phyloP scores from a whole-genome alignment of 2,329 filamentous ascomycete species.

The Stagonosporopsis cucurbitacearum region DNA sequence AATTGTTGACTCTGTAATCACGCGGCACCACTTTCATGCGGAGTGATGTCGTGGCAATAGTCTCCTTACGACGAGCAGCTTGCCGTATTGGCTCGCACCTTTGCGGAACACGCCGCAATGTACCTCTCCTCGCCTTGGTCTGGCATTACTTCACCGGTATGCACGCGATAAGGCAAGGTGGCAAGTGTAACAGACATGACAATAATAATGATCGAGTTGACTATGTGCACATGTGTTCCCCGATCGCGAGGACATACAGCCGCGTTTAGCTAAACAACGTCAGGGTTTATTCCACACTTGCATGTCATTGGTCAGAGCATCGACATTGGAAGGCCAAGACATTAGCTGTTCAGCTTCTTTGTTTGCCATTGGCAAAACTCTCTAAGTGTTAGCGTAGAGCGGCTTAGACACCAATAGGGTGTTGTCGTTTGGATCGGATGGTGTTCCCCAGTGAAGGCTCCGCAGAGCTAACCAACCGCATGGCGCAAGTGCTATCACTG shows the following conservation, averaged over 20 bases:
- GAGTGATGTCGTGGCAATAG: constrained; percentile 11
- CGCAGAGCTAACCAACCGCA: constrained; percentile 17
- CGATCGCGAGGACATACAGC: constrained; percentile 27
- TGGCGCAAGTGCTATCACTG: constrained; percentile 24
- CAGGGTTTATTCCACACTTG: constrained; percentile 14
- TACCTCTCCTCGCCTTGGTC: not conserved
- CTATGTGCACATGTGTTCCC: constrained; percentile 20
- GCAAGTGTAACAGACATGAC: constrained; percentile 14
- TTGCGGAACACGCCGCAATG: not conserved
- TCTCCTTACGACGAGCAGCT: constrained; percentile 10
- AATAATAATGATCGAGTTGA: constrained; percentile 9
- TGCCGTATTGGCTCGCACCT: constrained; percentile 3
- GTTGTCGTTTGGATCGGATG: constrained; percentile 20
- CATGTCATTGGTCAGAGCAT: constrained; percentile 21
- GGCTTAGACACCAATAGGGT: constrained; percentile 16
- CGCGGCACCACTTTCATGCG: constrained; percentile 20
- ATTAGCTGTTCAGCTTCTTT: constrained; percentile 22
- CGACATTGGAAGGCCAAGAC: constrained; percentile 17
- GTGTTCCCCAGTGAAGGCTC: constrained; percentile 15
- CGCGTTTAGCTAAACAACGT: constrained; percentile 27
- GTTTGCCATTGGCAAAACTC: constrained; percentile 25
- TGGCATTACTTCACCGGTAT: constrained; percentile 25
- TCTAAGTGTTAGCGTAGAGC: constrained; percentile 20
- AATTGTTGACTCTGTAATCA: constrained; percentile 11
- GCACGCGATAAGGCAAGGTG: constrained; percentile 26